These are phyloP conservation scores for Cytospora piceae DNA, from an alignment of 2,329 filamentous ascomycete genomes.

Conservation along the genomic window DNA sequence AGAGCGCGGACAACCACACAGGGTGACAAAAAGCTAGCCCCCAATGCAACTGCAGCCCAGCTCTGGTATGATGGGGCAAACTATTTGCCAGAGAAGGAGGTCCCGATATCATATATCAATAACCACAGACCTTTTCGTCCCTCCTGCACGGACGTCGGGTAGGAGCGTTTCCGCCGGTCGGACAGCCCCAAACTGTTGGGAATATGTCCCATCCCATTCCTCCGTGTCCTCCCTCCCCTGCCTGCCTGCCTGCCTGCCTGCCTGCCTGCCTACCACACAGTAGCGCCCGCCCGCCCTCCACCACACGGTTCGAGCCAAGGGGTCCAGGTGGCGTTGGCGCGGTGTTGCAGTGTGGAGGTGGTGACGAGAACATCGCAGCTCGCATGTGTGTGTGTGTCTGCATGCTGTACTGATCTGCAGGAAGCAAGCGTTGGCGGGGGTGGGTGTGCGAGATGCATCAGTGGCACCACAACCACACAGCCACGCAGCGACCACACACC, in stretches of 20 bases:
- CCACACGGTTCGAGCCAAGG: background rate
- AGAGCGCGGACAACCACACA: too few species aligned
- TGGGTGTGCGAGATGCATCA: background rate
- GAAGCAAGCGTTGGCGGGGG: background rate
- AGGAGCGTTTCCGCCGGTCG: slow-evolving; percentile 15
- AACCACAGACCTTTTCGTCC: slow-evolving; percentile 1
- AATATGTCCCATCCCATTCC: slow-evolving; percentile 1
- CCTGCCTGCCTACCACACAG: background rate
- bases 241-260: background rate
- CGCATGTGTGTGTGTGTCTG: slow-evolving; percentile 4
- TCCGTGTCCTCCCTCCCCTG: background rate
- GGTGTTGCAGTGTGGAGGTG: background rate
- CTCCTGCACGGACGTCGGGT: slow-evolving; percentile 9
- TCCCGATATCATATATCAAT: slow-evolving; percentile 12
- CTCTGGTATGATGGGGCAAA: too few species aligned
- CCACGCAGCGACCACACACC: too few species aligned
- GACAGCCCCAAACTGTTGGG: slow-evolving; percentile 27
- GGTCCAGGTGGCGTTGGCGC: slow-evolving; percentile 2
- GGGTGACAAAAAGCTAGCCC: too few species aligned
- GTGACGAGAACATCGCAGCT: slow-evolving; percentile 16
- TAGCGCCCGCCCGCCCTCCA: background rate
- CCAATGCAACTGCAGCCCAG: too few species aligned
- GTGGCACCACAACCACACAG: background rate
- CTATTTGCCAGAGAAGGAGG: background rate
- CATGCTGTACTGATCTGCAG: slow-evolving; percentile 12